Percentiles rank a stretch among this genome's conserved stretches.
These are phyloP conservation scores for Silene vulgaris DNA, from an alignment of 179 eudicot genomes.

Conservation along the genomic window DNA sequence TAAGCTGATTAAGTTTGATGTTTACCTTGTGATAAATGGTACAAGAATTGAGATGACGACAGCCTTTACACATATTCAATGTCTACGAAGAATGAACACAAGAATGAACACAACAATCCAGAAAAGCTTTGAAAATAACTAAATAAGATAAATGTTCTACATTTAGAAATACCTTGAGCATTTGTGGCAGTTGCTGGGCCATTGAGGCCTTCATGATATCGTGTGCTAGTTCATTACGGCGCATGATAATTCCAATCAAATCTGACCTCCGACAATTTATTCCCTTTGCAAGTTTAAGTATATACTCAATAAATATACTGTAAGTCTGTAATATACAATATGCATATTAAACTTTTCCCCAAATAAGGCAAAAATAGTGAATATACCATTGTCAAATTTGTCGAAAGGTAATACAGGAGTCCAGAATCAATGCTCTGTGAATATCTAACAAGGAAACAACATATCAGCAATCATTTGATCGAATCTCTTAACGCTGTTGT, in stretches of 20 bases:
- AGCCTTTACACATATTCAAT: conserved; percentile 69
- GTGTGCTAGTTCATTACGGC: conserved; percentile 95
- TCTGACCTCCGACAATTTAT: conserved; percentile 62
- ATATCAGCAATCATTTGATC: conserved; percentile 12
- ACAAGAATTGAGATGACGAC: conserved; percentile 87
- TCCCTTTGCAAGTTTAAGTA: conserved; percentile 46
- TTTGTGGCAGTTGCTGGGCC: conserved; percentile 78
- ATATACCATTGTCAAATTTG: conserved; percentile 73
- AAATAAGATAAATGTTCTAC: not conserved
- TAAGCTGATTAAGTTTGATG: not conserved
- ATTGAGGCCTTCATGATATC: conserved; percentile 69
- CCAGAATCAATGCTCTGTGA: conserved; percentile 63
- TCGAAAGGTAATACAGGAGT: conserved; percentile 84
- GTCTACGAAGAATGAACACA: conserved; percentile 37
- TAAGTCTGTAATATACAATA: not conserved
- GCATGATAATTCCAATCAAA: conserved; percentile 87
- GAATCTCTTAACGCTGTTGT: not conserved
- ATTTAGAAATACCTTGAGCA: conserved; percentile 56
- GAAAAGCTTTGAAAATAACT: not conserved
- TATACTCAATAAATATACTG: conserved; percentile 12
- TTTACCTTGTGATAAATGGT: conserved; percentile 83
- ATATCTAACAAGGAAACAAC: conserved; percentile 47
- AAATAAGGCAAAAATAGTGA: not conserved
- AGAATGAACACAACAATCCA: not conserved
- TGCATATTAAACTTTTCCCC: not conserved